Base-by-base conservation (phyloP, 768 basidiomycete genomes). In the Clitopilus hobsonii region DNA sequence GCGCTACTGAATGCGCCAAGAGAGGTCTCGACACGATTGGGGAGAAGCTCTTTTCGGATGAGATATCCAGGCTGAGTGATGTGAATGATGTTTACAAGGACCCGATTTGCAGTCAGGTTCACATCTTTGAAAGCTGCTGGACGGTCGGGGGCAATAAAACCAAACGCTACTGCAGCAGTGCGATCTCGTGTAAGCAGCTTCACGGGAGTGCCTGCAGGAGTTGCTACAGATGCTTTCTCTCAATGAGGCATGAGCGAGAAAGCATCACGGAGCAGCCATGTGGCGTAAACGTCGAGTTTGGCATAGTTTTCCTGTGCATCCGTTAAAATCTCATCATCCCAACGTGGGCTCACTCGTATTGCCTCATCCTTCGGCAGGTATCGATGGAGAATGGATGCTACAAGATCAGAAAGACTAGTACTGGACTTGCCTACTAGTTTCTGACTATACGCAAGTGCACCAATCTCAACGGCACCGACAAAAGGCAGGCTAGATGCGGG, bases 121-220 rank as follows among this genome's bases (percentile, higher is more conserved):
- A 56, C 51, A 41, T 51, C 24, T 18, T 56, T 41, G 36, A 56
- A 52, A 2, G 11, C 27, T 6, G 27, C 29, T 6, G 51, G 51
- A 38, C 38, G 55, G 27, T 52, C 55, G 23, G 55, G 29, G 6
- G 55, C 55, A 53, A 56, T 41, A 29, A 52, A 56, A n/a, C 55
- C 55, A 38, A 52, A 38, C 20, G 55, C 55, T 2, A 56, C 55
- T 16, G 55, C 28, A 26, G 51, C 20, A 25, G 14, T 25, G 29
- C 55, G 30, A 53, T 56, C 55, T 32, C 51, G 51, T 11, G 27
- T 60, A 47, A 38, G 59, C 53, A 26, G 49, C 36, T 54, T 48
- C 18, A 54, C 41, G 7, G 53, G 53, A 10, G 53, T 54, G 16
- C 53, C 53, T 41, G 53, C 41, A 3, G 53, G 36, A 13, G 53